Base-by-base conservation (phyloP, 2,329 filamentous ascomycete species). In the Phoma sp. region DNA sequence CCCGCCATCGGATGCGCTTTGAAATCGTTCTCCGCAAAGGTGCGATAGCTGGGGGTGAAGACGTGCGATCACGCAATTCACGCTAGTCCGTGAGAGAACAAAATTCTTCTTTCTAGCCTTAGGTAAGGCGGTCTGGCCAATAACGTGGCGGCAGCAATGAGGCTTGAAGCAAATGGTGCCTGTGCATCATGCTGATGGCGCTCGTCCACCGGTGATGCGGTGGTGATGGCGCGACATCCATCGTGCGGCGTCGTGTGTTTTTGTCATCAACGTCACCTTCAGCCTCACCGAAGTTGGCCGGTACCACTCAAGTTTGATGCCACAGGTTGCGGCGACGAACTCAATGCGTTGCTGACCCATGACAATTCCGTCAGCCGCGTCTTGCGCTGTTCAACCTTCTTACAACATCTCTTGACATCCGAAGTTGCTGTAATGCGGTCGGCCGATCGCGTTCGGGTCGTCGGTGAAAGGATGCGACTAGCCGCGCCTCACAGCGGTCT, bases 41-140 rank as follows among this genome's bases (percentile, higher is more conserved):
- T 66, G 61, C 59, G 53, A 64, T 62, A 57, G 46, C 55, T 66
- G 59, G 59, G 57, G 59, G 54, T 56, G 63, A 68, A 68, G 65
- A 66, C 65, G 65, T 68, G 65, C 67, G 62, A 69, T 68, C 67
- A 69, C 67, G 67, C 67, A 67, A 69, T 68, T 68, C 60, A 53
- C 65, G 64, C 64, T 67, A 68, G 60, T 55, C 64, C 57, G 32
- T 59, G 58, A 52, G 42, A 48, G 54, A 66, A 56, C 61, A 66
- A 64, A 65, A 51, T 37, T 60, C 60, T 66, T 63, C 37, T 34
- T 59, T 15, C 45, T 33, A 56, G 39, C 50, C 57, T 60, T 62
- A 63, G 56, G 61, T 65, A 66, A 62, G 57, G 40, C 51, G 37
- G 45, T 34, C 29, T 47, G 46, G 42, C 65, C 65, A 68, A 67